Evolutionary conservation across 176 grass and related monocot genomes (phyloP).

Genomic region (Zea mays): DNA sequence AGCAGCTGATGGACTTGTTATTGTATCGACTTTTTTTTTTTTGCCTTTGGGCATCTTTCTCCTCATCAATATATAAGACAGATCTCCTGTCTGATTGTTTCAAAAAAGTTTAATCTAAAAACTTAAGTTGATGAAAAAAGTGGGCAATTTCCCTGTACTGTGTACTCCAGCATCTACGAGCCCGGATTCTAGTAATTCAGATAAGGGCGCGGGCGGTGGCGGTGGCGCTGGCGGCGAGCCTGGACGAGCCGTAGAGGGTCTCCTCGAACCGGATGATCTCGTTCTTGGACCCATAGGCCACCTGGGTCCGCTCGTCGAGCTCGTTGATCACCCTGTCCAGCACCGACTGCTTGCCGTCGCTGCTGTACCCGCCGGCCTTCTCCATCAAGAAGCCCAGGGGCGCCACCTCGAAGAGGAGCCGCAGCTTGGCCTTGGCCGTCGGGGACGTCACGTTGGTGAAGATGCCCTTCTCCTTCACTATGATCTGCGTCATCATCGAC

Average conservation of each 20-base stretch:
- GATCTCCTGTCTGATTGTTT: too few relatives aligned
- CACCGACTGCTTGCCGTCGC: constrained; percentile 86
- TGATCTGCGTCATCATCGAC: constrained; percentile 63
- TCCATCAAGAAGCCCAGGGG: constrained; percentile 83
- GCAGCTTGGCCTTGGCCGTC: constrained; percentile 78
- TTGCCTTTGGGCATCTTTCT: too few relatives aligned
- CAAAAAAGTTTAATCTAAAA: too few relatives aligned
- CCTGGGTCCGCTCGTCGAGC: constrained; percentile 79
- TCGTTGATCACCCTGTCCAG: constrained; percentile 74
- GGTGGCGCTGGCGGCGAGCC: constrained; percentile 55
- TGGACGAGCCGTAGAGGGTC: constrained; percentile 80
- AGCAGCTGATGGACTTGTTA: too few relatives aligned
- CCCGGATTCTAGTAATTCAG: constrained; percentile 10
- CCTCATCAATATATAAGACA: too few relatives aligned
- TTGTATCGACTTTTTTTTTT: too few relatives aligned
- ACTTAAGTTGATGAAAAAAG: background rate
- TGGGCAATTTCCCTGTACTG: too few relatives aligned
- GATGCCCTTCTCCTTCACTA: constrained; percentile 98
- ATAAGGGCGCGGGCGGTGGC: constrained; percentile 52
- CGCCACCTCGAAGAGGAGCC: constrained; percentile 93
- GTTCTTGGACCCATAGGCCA: constrained; percentile 93
- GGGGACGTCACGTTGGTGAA: constrained; percentile 96
- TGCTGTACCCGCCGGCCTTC: constrained; percentile 95
- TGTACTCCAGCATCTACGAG: constrained; percentile 13
- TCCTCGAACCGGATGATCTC: constrained; percentile 99